A percentile compares a stretch with the other conserved stretches of the same genome.
Conservation (phyloP, 2,329 filamentous ascomycete species). For the Ophiocordyceps camponoti-floridani region DNA sequence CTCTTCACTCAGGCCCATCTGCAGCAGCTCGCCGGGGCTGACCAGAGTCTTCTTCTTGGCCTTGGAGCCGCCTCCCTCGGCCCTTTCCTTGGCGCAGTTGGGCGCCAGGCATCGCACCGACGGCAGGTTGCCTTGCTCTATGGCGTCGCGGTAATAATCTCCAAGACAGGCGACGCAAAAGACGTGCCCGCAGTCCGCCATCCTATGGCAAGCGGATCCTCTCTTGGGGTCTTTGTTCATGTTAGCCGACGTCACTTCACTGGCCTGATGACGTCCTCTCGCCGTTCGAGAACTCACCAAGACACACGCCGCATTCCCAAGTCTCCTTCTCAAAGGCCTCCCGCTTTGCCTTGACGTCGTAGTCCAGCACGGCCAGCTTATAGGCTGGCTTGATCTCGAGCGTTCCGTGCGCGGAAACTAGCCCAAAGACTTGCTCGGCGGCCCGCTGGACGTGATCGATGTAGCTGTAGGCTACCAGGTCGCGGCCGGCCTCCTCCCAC, state of each 20-base stretch:
- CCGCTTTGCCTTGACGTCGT: slow-evolving; percentile 56
- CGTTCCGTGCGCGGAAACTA: slow-evolving; percentile 26
- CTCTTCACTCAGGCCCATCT: slow-evolving; percentile 54
- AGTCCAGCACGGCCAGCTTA: slow-evolving; percentile 59
- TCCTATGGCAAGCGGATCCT: slow-evolving; percentile 60
- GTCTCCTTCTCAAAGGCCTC: slow-evolving; percentile 60
- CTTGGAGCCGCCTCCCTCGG: slow-evolving; percentile 24
- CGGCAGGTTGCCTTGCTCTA: slow-evolving; percentile 66
- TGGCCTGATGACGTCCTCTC: not conserved
- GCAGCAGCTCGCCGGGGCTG: slow-evolving; percentile 67
- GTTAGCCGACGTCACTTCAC: not conserved
- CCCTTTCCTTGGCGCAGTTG: slow-evolving; percentile 51
- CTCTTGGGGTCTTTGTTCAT: slow-evolving; percentile 63
- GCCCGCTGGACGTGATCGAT: slow-evolving; percentile 44
- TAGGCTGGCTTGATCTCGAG: slow-evolving; percentile 35
- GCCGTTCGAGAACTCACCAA: slow-evolving; percentile 25
- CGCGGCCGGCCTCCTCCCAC: slow-evolving; percentile 45
- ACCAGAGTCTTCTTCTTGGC: slow-evolving; percentile 50
- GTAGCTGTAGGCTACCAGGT: slow-evolving; percentile 41
- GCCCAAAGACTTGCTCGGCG: slow-evolving; percentile 41
- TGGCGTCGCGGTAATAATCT: slow-evolving; percentile 79
- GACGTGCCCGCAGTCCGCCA: slow-evolving; percentile 74
- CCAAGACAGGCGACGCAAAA: slow-evolving; percentile 80
- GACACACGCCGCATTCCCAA: slow-evolving; percentile 74
- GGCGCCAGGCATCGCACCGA: slow-evolving; percentile 67